A percentile compares a stretch with the other conserved stretches of the same genome.
These are phyloP conservation scores for Rhynchosporium secalis DNA, from an alignment of 2,329 filamentous ascomycete genomes.

Conservation along the genomic window DNA sequence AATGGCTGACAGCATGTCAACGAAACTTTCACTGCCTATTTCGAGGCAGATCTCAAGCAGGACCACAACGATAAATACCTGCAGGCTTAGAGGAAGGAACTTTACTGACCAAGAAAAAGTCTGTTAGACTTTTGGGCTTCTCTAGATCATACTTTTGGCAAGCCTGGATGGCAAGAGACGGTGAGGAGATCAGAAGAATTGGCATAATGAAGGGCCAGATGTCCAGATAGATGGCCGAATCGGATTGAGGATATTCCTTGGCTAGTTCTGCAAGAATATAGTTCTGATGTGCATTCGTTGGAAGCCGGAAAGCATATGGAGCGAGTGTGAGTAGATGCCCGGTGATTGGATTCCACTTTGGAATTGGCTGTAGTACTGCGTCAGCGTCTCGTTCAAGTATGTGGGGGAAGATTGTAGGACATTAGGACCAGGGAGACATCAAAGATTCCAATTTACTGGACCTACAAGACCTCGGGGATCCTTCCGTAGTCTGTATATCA, in stretches of 20 bases:
- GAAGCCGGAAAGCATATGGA: conserved; percentile 15
- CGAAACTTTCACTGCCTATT: background rate
- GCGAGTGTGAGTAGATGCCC: conserved; percentile 26
- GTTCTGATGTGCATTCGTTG: conserved; percentile 24
- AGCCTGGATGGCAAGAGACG: conserved; percentile 27
- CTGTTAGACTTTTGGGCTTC: conserved; percentile 23
- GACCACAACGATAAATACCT: background rate
- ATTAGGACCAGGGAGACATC: background rate
- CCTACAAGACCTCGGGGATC: conserved; percentile 16
- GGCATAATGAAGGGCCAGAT: conserved; percentile 30
- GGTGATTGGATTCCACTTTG: conserved; percentile 19
- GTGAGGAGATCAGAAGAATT: conserved; percentile 26
- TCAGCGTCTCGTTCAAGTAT: background rate
- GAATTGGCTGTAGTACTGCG: conserved; percentile 24
- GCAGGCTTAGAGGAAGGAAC: background rate
- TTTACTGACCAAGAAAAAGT: conserved; percentile 19
- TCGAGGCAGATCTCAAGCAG: background rate
- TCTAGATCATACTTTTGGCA: conserved; percentile 23
- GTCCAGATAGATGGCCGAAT: conserved; percentile 30
- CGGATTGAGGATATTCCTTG: conserved; percentile 22
- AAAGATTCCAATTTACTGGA: background rate
- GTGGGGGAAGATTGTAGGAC: no score
- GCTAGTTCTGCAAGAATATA: conserved; percentile 24
- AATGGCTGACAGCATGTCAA: conserved; percentile 12
- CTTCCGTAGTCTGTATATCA: conserved; percentile 16